These are phyloP conservation scores for Barnettozyma pratensis DNA, from an alignment of 805 yeast species.

Conservation along the genomic window DNA sequence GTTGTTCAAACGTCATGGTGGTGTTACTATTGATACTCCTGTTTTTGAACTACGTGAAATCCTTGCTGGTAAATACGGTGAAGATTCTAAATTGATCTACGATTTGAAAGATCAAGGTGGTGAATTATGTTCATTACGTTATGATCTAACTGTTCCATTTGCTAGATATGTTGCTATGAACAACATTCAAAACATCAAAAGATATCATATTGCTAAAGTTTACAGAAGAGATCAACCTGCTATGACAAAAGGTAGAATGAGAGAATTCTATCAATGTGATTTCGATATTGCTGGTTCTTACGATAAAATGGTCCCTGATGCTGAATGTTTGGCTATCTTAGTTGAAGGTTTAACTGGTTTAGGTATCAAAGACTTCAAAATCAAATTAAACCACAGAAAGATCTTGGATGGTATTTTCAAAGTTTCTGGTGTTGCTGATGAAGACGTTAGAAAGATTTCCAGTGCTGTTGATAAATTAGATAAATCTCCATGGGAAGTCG, in stretches of 20 bases:
- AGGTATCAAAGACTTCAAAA: conserved; percentile 84
- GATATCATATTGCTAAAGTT: conserved; percentile 97
- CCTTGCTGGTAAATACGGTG: conserved; percentile 96
- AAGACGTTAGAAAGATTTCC: conserved; percentile 88
- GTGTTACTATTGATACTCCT: conserved; percentile 97
- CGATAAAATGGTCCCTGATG: conserved; percentile 94
- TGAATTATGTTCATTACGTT: conserved; percentile 89
- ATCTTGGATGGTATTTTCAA: conserved; percentile 93
- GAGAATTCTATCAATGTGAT: conserved; percentile 99
- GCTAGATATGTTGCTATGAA: conserved; percentile 97
- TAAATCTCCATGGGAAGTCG: conserved; percentile 93
- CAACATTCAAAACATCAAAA: conserved; percentile 80
- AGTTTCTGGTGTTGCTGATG: conserved; percentile 90
- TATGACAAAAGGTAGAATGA: conserved; percentile 99
- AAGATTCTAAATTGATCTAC: conserved; percentile 93
- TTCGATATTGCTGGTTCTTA: conserved; percentile 93
- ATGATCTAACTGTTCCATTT: conserved; percentile 97
- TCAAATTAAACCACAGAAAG: conserved; percentile 93
- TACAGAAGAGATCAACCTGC: conserved; percentile 99
- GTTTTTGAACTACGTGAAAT: conserved; percentile 96
- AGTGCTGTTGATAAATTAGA: conserved; percentile 97
- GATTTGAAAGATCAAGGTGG: conserved; percentile 99
- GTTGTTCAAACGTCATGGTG: conserved; percentile 93
- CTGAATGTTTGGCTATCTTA: conserved; percentile 76
- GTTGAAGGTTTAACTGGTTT: conserved; percentile 81